phyloP scores from a whole-genome alignment of 306 rosid genomes.

The Glycyrrhiza uralensis region DNA sequence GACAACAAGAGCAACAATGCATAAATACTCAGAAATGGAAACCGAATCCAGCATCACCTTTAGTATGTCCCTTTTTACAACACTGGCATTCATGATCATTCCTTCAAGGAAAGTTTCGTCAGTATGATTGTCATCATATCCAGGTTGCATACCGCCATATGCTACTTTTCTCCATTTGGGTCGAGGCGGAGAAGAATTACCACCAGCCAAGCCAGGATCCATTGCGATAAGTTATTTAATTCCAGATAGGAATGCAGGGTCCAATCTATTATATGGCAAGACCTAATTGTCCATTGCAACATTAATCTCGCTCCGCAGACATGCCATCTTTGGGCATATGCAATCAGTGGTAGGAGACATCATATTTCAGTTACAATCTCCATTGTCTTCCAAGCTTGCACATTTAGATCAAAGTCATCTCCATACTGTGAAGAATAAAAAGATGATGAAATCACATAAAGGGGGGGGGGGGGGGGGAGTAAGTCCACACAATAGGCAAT shows the following conservation, averaged over 20 bases:
- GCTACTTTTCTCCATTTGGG: constrained; percentile 81
- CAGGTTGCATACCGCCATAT: constrained; percentile 91
- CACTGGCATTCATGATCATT: constrained; percentile 85
- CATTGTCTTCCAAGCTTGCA: constrained; percentile 7
- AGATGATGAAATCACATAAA: neutral
- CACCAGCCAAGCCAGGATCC: constrained; percentile 29
- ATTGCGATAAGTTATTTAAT: constrained; percentile 21
- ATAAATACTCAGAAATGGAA: constrained; percentile 79
- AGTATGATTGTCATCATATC: constrained; percentile 75
- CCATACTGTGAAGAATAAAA: constrained; percentile 5
- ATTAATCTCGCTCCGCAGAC: too few species aligned
- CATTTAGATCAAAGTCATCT: neutral
- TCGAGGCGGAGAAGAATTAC: constrained; percentile 30
- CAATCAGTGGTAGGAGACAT: too few species aligned
- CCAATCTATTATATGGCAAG: constrained; percentile 6
- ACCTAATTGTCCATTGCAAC: constrained; percentile 36
- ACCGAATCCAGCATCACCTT: constrained; percentile 81
- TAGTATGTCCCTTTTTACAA: constrained; percentile 66
- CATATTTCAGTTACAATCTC: neutral
- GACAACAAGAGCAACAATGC: constrained; percentile 70
- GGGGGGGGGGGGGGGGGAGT: too few species aligned
- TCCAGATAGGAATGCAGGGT: constrained; percentile 4
- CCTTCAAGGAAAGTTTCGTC: constrained; percentile 82
- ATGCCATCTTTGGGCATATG: neutral
- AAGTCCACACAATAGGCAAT: too few species aligned